Evolutionary conservation across 106 monocot species (phyloP).

Genomic region (Posidonia australis): DNA sequence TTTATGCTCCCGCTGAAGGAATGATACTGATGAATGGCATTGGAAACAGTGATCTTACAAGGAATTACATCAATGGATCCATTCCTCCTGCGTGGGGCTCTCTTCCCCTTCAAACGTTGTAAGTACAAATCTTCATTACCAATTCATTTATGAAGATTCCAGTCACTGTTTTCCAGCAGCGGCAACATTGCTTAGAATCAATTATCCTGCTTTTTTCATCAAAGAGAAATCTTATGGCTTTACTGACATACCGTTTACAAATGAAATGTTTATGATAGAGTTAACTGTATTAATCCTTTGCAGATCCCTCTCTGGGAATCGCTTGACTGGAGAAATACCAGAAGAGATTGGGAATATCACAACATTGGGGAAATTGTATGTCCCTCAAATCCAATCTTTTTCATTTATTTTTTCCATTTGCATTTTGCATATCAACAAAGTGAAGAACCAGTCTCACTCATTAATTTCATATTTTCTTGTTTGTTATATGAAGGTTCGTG

Average conservation of each 20-base stretch:
- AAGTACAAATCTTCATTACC: neutral
- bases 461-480: neutral
- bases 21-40: neutral
- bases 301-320: conserved; percentile 13
- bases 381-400: neutral
- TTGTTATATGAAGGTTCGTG: too few species aligned
- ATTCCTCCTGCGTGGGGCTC: too few species aligned
- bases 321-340: conserved; percentile 8
- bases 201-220: neutral
- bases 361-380: conserved; percentile 2
- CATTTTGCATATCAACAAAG: neutral
- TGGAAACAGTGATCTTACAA: too few species aligned
- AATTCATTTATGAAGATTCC: neutral
- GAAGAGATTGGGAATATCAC: conserved; percentile 12
- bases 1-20: neutral
- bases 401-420: neutral
- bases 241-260: too few species aligned
- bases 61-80: too few species aligned
- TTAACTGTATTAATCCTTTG: neutral
- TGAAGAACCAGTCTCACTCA: too few species aligned
- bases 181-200: too few species aligned
- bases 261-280: neutral
- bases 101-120: neutral
- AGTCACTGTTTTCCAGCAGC: too few species aligned
- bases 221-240: too few species aligned